phyloP scores from a whole-genome alignment of 306 rosid genomes.

The Fagus sylvatica region DNA sequence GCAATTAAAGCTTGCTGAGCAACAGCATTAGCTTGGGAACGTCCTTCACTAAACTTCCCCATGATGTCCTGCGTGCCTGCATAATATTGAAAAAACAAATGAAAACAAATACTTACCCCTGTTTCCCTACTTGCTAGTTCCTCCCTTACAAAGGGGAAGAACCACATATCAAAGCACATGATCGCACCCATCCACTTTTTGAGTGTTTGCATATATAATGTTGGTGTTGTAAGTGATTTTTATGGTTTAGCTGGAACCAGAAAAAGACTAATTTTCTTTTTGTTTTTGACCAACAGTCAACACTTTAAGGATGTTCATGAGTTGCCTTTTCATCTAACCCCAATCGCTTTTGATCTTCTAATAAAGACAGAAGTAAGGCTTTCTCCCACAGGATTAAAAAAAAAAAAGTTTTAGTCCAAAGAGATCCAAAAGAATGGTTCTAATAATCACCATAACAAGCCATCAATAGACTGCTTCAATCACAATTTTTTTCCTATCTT shows the following conservation, averaged over 20 bases:
- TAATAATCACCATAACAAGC: conserved; percentile 2
- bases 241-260: background rate
- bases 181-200: background rate
- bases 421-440: background rate
- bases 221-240: background rate
- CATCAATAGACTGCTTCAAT: background rate
- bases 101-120: conserved; percentile 19
- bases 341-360: background rate
- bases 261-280: background rate
- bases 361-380: background rate
- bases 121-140: conserved; percentile 18
- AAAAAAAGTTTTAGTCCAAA: background rate
- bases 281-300: background rate
- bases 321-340: background rate
- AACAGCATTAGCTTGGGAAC: conserved; percentile 90
- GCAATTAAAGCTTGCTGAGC: conserved; percentile 97
- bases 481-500: background rate
- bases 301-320: background rate
- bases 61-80: conserved; percentile 97
- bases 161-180: background rate
- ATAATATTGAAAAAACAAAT: conserved; percentile 20
- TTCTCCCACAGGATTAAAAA: background rate
- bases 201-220: conserved; percentile 16
- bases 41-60: conserved; percentile 95
- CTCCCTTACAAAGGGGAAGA: conserved; percentile 9